phyloP scores from a whole-genome alignment of 179 eudicot species.

The Silene noctiflora region DNA sequence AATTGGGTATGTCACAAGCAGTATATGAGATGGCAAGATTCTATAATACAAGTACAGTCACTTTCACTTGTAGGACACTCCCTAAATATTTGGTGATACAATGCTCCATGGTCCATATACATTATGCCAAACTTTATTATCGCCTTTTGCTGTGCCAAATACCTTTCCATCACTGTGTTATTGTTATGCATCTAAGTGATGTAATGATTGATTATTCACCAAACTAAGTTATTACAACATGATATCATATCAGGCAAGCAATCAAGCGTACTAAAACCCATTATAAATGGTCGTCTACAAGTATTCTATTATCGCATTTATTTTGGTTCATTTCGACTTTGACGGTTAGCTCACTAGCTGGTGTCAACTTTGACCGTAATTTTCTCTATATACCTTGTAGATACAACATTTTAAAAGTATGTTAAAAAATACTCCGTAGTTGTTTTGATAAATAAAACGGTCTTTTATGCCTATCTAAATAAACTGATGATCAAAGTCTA shows the following conservation, averaged over 20 bases:
- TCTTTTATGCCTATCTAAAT: too few species aligned
- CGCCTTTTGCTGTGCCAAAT: not conserved
- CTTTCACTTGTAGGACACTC: conserved; percentile 27
- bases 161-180: not conserved
- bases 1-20: not conserved
- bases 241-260: too few species aligned
- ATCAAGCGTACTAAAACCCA: not conserved
- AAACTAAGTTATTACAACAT: not conserved
- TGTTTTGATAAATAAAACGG: too few species aligned
- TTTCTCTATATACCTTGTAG: too few species aligned
- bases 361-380: too few species aligned
- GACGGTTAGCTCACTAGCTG: not conserved
- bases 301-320: not conserved
- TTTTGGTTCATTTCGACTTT: not conserved
- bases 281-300: not conserved
- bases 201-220: not conserved
- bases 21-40: conserved; percentile 21
- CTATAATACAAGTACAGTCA: conserved; percentile 16
- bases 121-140: conserved; percentile 5
- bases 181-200: not conserved
- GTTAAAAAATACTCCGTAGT: too few species aligned
- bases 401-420: too few species aligned
- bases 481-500: too few species aligned
- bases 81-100: conserved; percentile 15
- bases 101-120: conserved; percentile 10